Evolutionary conservation across 139 green algal genomes (phyloP), one percentile per base, ranked within the genome.

Genomic region (Chlamydomonas asymmetrica): DNA sequence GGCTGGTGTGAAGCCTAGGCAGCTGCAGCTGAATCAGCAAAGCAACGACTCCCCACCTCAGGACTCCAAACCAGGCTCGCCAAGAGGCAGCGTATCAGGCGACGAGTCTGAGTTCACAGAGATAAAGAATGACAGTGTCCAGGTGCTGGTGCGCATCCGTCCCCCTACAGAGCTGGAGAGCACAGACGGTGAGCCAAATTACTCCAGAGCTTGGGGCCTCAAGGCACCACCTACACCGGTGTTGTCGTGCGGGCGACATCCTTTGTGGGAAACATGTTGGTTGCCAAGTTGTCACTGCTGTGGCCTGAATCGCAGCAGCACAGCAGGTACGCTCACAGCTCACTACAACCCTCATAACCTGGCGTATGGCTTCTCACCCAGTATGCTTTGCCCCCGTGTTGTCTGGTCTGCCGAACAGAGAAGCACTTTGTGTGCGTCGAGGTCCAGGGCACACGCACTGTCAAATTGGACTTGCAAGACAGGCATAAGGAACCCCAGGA

Each of bases 111-210:
- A n/a, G n/a, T n/a, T n/a, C n/a, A n/a, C n/a, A n/a, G n/a, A n/a
- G n/a, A n/a, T n/a, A n/a, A n/a, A n/a, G n/a, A n/a, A n/a, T n/a
- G n/a, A n/a, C n/a, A n/a, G 23, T 6, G 31, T 29, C 10, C 82
- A 89, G 85, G 85, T 91, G 6, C 78, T 90, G 8, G 77, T 91
- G n/a, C 72, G 87, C 16, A 71, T 90, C 0, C 82, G 84, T 1
- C 84, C 87, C 4, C 69, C 75, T 16, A 80, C 75, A 4, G 29
- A 57, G n/a, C 50, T 43, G 43, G 72, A 79, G 16, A 39, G 73
- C 0, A 45, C 41, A 4, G 34, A 32, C 41, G 40, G 52, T 74
- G 27, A 31, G 40, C 6, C 29, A 50, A 40, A 1, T 67, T 5
- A 43, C 31, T 56, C 22, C 23, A 45, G 16, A 45, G 49, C 32